phyloP scores from a whole-genome alignment of 768 basidiomycete species.

The Psilocybe subaeruginosa region DNA sequence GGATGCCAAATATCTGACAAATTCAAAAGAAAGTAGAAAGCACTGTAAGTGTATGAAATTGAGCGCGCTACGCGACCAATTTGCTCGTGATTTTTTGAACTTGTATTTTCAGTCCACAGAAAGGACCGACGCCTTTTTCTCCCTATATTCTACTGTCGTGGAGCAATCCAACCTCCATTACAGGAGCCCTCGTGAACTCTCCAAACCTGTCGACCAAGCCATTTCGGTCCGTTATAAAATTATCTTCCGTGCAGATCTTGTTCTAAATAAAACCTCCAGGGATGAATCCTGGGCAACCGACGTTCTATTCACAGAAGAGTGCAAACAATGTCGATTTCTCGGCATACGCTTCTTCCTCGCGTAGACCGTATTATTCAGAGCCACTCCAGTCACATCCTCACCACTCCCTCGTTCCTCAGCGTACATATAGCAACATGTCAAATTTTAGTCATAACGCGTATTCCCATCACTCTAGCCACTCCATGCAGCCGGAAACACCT shows the following conservation, averaged over 20 bases:
- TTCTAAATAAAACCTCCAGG: slow-evolving; percentile 1
- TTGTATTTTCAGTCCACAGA: too few species aligned
- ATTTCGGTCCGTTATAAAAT: not conserved
- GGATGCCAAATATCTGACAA: not conserved
- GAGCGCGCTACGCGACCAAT: not conserved
- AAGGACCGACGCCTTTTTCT: too few species aligned
- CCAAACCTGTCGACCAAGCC: not conserved
- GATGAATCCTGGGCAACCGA: not conserved
- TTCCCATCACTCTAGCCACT: not conserved
- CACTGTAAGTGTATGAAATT: too few species aligned
- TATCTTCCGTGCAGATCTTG: not conserved
- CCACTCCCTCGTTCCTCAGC: not conserved
- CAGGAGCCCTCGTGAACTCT: not conserved
- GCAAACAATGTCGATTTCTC: not conserved
- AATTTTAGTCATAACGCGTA: not conserved
- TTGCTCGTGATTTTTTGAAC: not conserved
- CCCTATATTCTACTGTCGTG: not conserved
- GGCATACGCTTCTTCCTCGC: not conserved
- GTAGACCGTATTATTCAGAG: not conserved
- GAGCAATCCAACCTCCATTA: not conserved
- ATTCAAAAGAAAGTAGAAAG: not conserved
- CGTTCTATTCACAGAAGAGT: not conserved
- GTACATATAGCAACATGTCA: not conserved
- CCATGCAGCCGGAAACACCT: not conserved
- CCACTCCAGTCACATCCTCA: not conserved